Percentiles rank a stretch among this genome's conserved stretches.
phyloP scores from a whole-genome alignment of 2,329 filamentous ascomycete species.

The Phyllachora maydis region DNA sequence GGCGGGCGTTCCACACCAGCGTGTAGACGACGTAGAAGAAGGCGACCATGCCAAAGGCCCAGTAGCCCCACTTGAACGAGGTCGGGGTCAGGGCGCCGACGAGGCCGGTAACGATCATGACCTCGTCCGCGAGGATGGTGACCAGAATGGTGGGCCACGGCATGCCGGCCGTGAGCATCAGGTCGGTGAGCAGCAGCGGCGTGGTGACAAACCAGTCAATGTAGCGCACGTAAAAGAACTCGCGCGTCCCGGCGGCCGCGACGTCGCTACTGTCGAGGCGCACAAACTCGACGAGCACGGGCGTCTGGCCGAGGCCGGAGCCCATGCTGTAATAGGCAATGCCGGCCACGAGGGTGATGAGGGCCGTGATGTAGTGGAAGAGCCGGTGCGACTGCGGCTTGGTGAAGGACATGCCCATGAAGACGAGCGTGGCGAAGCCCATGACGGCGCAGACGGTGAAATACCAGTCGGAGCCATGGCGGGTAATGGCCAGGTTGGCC shows the following conservation, averaged over 20 bases:
- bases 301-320: constrained; percentile 41
- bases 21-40: constrained; percentile 40
- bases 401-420: constrained; percentile 28
- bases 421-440: constrained; percentile 27
- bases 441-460: constrained; percentile 40
- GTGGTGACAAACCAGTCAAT: constrained; percentile 45
- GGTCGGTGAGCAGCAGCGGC: constrained; percentile 37
- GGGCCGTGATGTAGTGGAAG: constrained; percentile 43
- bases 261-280: constrained; percentile 16
- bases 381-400: constrained; percentile 33
- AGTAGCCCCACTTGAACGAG: constrained; percentile 51
- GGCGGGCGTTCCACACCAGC: constrained; percentile 31
- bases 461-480: constrained; percentile 39
- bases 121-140: constrained; percentile 37
- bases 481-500: constrained; percentile 35
- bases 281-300: constrained; percentile 38
- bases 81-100: constrained; percentile 41
- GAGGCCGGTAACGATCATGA: constrained; percentile 48
- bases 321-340: constrained; percentile 49
- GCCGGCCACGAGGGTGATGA: constrained; percentile 33
- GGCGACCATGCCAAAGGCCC: constrained; percentile 28
- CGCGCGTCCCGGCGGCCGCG: constrained; percentile 28
- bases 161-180: constrained; percentile 41
- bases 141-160: constrained; percentile 43
- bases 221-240: constrained; percentile 47